A percentile compares a stretch with the other conserved stretches of the same genome.
Conservation (phyloP, 75 land plant genomes). For the Chamaecyparis obtusa region DNA sequence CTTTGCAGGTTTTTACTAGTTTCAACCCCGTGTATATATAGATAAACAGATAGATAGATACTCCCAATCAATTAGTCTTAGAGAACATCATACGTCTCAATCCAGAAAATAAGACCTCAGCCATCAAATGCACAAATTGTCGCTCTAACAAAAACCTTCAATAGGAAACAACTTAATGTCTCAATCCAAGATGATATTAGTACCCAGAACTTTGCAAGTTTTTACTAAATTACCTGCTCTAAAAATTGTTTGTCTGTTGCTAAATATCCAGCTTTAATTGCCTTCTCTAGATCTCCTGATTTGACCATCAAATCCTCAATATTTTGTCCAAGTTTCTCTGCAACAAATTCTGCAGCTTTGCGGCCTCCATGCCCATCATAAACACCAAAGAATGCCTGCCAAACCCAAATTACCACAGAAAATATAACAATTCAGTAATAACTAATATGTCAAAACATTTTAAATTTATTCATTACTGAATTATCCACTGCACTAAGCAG, state of each 20-base stretch:
- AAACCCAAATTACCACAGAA: background rate
- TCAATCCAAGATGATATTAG: background rate
- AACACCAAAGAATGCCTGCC: constrained; percentile 68
- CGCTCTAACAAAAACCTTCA: background rate
- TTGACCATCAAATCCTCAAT: constrained; percentile 26
- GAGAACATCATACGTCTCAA: background rate
- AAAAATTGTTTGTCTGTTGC: constrained; percentile 57
- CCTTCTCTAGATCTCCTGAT: constrained; percentile 18
- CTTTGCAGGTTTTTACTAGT: background rate
- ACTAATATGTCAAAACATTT: background rate
- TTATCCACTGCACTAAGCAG: too few species aligned
- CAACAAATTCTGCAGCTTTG: constrained; percentile 47
- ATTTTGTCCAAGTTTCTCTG: constrained; percentile 45
- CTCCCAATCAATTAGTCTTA: background rate
- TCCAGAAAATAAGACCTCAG: background rate
- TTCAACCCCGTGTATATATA: too few species aligned
- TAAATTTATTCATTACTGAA: background rate
- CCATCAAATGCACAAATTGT: background rate
- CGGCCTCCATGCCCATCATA: constrained; percentile 76
- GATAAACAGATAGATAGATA: too few species aligned
- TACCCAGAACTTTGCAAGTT: background rate
- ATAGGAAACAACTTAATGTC: background rate
- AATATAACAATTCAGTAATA: background rate
- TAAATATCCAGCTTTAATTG: constrained; percentile 44
- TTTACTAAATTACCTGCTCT: constrained; percentile 32